A percentile compares a stretch with the other conserved stretches of the same genome.
Evolutionary conservation across 495 filamentous ascomycete species (phyloP).

Genomic region (Neurospora sp.): DNA sequence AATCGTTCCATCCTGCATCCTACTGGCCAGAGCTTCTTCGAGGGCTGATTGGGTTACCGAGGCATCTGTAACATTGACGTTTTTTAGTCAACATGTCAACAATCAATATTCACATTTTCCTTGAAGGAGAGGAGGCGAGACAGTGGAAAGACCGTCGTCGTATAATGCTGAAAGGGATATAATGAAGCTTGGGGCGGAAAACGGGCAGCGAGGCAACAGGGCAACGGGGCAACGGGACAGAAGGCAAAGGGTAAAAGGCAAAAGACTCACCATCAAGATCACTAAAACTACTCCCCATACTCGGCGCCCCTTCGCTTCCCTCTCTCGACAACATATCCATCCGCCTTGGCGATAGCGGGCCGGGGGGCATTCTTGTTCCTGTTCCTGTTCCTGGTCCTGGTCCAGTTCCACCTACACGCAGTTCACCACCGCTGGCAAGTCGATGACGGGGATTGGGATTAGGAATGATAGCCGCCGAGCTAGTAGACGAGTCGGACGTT

Average conservation of each 20-base stretch:
- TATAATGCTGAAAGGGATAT: too few species aligned
- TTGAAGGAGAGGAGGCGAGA: not conserved
- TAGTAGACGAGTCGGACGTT: constrained; percentile 51
- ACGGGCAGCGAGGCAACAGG: too few species aligned
- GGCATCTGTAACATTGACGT: constrained; percentile 49
- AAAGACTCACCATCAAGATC: constrained; percentile 76
- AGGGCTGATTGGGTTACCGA: constrained; percentile 90
- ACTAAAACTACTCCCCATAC: constrained; percentile 96
- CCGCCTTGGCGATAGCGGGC: constrained; percentile 41
- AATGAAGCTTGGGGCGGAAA: too few species aligned
- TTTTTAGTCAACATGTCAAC: not conserved
- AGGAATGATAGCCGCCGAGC: constrained; percentile 42
- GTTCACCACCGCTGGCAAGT: not conserved
- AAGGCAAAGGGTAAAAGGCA: not conserved
- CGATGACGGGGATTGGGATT: constrained; percentile 4
- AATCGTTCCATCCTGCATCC: constrained; percentile 75
- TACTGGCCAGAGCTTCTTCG: constrained; percentile 85
- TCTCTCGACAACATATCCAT: constrained; percentile 50
- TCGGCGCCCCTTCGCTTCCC: constrained; percentile 79
- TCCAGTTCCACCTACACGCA: not conserved
- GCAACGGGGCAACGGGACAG: not conserved
- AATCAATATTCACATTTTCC: constrained; percentile 1
- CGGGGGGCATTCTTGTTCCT: not conserved
- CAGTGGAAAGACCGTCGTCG: too few species aligned
- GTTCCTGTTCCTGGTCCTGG: not conserved